Conservation (phyloP, 805 yeast genomes). For the Starmerella asiatica region DNA sequence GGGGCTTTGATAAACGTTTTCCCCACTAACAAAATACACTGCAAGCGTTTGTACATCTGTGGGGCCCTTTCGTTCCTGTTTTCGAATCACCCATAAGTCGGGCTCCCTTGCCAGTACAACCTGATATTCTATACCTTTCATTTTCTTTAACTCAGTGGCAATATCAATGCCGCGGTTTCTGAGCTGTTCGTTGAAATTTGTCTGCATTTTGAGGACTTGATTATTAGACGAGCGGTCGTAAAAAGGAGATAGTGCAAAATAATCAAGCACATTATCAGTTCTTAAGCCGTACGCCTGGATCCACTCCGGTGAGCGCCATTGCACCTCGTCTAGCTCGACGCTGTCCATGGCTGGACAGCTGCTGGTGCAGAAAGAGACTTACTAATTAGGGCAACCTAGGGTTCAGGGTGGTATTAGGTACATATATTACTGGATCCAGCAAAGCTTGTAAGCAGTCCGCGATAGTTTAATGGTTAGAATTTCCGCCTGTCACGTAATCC, state of each 20-base stretch:
- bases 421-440: neutral
- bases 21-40: constrained; percentile 81
- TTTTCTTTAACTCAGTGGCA: constrained; percentile 50
- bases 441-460: constrained; percentile 7
- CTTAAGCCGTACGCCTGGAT: constrained; percentile 71
- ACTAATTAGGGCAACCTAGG: too few species aligned
- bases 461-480: constrained; percentile 21
- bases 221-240: constrained; percentile 88
- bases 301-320: constrained; percentile 98
- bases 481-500: constrained; percentile 18
- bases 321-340: constrained; percentile 61
- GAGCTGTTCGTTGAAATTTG: constrained; percentile 55
- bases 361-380: too few species aligned
- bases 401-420: too few species aligned
- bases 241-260: constrained; percentile 87
- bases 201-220: constrained; percentile 90
- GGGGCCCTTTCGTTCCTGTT: constrained; percentile 48
- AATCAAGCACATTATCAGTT: constrained; percentile 82
- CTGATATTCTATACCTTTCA: constrained; percentile 79
- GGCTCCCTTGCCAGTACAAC: constrained; percentile 69
- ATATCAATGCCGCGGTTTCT: constrained; percentile 29
- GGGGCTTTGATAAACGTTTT: constrained; percentile 87
- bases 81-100: constrained; percentile 80
- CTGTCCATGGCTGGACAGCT: constrained; percentile 15
- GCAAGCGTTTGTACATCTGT: constrained; percentile 42